A percentile compares a stretch with the other conserved stretches of the same genome.
phyloP scores from a whole-genome alignment of 306 rosid species.

The Senna siamea region DNA sequence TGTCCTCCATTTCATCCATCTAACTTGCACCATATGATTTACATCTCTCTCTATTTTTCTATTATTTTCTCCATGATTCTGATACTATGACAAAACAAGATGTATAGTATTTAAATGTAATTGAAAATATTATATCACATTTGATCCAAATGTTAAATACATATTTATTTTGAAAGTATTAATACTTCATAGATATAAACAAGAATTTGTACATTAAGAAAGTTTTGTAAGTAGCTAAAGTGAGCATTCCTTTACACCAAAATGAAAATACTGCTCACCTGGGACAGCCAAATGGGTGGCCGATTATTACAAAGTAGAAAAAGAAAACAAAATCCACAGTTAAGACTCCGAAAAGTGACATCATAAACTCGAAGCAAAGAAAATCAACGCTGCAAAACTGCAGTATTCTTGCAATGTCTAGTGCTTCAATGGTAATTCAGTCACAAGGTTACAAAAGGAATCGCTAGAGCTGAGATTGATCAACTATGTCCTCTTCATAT shows the following conservation, averaged over 20 bases:
- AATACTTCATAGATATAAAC: too few relatives aligned
- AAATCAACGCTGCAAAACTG: neutral
- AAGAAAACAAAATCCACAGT: neutral
- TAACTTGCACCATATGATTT: too few relatives aligned
- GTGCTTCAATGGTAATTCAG: slow-evolving; percentile 15
- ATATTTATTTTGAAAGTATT: too few relatives aligned
- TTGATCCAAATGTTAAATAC: too few relatives aligned
- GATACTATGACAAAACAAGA: too few relatives aligned
- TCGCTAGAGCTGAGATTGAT: neutral
- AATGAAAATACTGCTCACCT: neutral
- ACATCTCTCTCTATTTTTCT: too few relatives aligned
- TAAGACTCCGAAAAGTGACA: neutral
- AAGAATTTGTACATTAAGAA: neutral
- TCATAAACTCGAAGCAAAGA: neutral
- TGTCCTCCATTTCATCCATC: too few relatives aligned
- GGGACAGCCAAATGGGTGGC: neutral
- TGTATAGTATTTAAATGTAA: too few relatives aligned
- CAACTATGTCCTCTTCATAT: slow-evolving; percentile 11
- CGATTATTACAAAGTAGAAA: neutral
- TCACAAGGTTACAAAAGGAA: slow-evolving; percentile 1
- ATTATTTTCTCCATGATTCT: too few relatives aligned
- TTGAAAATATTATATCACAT: too few relatives aligned
- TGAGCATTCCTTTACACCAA: neutral
- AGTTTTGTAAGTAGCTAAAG: neutral
- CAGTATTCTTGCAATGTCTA: too few relatives aligned